Percentiles rank a stretch among this genome's conserved stretches.
Conservation (phyloP, 371 early-diverging fungal genomes). For the Mortierella sp. region DNA sequence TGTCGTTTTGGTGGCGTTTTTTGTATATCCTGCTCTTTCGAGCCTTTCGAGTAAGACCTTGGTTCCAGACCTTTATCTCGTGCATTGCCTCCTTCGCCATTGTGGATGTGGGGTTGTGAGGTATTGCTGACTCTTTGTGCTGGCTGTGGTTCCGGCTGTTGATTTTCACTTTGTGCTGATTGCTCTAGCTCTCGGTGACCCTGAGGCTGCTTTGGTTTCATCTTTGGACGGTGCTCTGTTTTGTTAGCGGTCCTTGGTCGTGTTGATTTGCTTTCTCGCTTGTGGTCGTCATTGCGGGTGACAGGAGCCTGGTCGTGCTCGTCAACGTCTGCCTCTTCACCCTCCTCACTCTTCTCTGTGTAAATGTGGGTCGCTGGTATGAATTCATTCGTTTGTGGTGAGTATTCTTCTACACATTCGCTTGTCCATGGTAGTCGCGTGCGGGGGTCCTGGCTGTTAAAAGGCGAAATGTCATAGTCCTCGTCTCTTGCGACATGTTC, state of each 20-base stretch:
- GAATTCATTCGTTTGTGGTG: background rate
- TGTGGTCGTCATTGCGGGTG: too few species aligned
- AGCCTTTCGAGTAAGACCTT: background rate
- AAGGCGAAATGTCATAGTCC: constrained; percentile 1
- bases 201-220: too few species aligned
- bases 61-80: background rate
- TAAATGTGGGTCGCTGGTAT: background rate
- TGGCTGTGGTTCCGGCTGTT: too few species aligned
- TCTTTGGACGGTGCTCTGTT: too few species aligned
- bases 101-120: background rate
- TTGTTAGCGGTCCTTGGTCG: too few species aligned
- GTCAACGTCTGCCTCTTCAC: too few species aligned
- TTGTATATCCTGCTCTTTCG: background rate
- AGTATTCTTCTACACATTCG: background rate
- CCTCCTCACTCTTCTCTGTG: too few species aligned
- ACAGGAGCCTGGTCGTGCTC: too few species aligned
- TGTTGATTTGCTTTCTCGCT: too few species aligned
- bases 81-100: background rate
- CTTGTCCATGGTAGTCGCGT: background rate
- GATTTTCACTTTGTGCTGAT: too few species aligned
- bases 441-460: background rate
- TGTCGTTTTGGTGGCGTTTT: background rate
- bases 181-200: too few species aligned
- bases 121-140: background rate
- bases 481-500: constrained; percentile 10